Conservation (phyloP, 305 asterid genomes). For the Petunia hybrid region DNA sequence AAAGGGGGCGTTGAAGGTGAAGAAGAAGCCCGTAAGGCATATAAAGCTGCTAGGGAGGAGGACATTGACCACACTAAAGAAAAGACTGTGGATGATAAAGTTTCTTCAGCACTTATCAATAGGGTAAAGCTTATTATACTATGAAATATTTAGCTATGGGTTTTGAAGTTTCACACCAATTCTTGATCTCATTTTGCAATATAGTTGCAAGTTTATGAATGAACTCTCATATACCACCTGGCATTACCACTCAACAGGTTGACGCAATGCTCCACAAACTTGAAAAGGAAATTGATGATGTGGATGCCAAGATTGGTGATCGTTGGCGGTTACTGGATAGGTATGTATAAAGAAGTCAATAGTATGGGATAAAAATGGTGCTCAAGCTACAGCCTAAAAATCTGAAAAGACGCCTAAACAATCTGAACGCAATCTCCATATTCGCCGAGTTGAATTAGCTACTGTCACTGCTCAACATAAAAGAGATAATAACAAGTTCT, state of each 20-base stretch:
- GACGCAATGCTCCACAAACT: slow-evolving; percentile 98
- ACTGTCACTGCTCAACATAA: not conserved
- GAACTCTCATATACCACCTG: slow-evolving; percentile 38
- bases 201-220: slow-evolving; percentile 17
- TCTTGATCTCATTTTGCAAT: slow-evolving; percentile 15
- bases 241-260: slow-evolving; percentile 60
- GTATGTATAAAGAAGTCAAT: slow-evolving; percentile 46
- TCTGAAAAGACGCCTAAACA: slow-evolving; percentile 1
- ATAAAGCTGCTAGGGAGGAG: slow-evolving; percentile 87
- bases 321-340: slow-evolving; percentile 95
- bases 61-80: slow-evolving; percentile 70
- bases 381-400: slow-evolving; percentile 4
- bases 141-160: slow-evolving; percentile 24
- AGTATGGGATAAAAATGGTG: not conserved
- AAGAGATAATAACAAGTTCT: slow-evolving; percentile 11
- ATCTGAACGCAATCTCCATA: slow-evolving; percentile 20
- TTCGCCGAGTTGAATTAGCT: not conserved
- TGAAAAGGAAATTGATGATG: slow-evolving; percentile 97
- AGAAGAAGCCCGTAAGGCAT: slow-evolving; percentile 81
- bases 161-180: slow-evolving; percentile 10
- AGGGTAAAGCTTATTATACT: slow-evolving; percentile 59
- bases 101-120: slow-evolving; percentile 88
- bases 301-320: slow-evolving; percentile 93
- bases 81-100: slow-evolving; percentile 70
- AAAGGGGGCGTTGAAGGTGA: slow-evolving; percentile 81